Percentiles rank a stretch among this genome's conserved stretches.
Conservation (phyloP, 352 stramenopile genomes). For the Globisporangium perplexum region DNA sequence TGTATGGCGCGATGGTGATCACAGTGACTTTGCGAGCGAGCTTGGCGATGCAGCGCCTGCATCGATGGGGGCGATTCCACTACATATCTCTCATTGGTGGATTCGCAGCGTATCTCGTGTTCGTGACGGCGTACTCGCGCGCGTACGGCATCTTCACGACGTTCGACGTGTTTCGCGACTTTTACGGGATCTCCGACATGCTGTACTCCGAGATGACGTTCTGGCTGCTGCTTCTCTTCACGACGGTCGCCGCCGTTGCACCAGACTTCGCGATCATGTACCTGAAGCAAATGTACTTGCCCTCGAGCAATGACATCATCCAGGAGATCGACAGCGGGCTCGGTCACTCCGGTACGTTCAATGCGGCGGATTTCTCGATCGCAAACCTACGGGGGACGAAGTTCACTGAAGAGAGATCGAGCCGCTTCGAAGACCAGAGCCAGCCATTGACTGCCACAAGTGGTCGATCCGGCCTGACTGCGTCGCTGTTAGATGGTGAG, state of each 20-base stretch:
- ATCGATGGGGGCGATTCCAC: constrained; percentile 70
- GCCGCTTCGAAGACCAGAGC: constrained; percentile 27
- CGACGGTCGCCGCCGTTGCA: constrained; percentile 50
- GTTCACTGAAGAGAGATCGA: constrained; percentile 18
- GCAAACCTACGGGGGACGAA: constrained; percentile 10
- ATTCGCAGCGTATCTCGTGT: constrained; percentile 60
- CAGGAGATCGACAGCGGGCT: constrained; percentile 77
- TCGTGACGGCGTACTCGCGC: constrained; percentile 64
- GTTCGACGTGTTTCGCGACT: constrained; percentile 74
- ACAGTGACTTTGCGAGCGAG: constrained; percentile 70
- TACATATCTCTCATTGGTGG: constrained; percentile 68
- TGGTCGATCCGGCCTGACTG: constrained; percentile 34
- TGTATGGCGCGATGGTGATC: constrained; percentile 78
- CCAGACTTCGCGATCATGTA: constrained; percentile 69
- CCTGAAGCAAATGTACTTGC: constrained; percentile 79
- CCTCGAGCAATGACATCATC: constrained; percentile 80
- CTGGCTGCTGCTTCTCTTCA: constrained; percentile 64
- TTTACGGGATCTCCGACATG: constrained; percentile 51
- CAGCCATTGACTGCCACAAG: constrained; percentile 6
- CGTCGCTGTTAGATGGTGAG: constrained; percentile 57
- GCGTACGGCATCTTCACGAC: constrained; percentile 50
- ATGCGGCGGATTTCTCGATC: constrained; percentile 16
- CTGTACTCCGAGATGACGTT: constrained; percentile 51
- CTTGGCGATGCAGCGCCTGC: constrained; percentile 67
- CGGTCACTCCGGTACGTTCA: constrained; percentile 16